A percentile compares a stretch with the other conserved stretches of the same genome.
Evolutionary conservation across 306 rosid genomes (phyloP).

Genomic region (Citrullus colocynthis): DNA sequence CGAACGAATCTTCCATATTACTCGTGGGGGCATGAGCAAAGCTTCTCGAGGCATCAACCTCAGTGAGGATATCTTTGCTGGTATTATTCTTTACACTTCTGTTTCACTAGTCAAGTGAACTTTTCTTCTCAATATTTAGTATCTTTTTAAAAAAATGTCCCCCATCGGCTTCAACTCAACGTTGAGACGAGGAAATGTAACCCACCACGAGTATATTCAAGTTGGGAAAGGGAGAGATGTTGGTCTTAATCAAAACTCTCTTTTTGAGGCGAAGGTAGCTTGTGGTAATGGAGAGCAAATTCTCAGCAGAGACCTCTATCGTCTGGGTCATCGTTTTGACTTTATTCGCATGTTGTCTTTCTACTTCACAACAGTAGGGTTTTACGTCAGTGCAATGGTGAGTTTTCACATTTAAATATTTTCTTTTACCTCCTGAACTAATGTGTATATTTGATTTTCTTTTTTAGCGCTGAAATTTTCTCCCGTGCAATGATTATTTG

Average conservation of each 20-base stretch:
- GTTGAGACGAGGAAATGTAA: slow-evolving; percentile 77
- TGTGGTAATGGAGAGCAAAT: slow-evolving; percentile 96
- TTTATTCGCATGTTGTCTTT: slow-evolving; percentile 92
- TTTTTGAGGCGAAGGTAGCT: slow-evolving; percentile 94
- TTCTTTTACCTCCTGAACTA: not conserved
- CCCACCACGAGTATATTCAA: slow-evolving; percentile 97
- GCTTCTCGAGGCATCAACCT: slow-evolving; percentile 92
- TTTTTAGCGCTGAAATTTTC: not conserved
- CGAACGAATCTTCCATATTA: slow-evolving; percentile 90
- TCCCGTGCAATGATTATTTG: not conserved
- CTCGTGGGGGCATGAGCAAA: slow-evolving; percentile 99
- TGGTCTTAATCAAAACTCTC: slow-evolving; percentile 93
- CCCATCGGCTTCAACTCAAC: slow-evolving; percentile 78
- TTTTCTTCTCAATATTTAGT: slow-evolving; percentile 3
- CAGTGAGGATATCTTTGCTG: slow-evolving; percentile 98
- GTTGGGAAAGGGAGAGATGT: slow-evolving; percentile 98
- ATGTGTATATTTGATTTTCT: not conserved
- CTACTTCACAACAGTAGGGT: slow-evolving; percentile 82
- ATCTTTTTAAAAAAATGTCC: not conserved
- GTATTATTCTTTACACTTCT: slow-evolving; percentile 29
- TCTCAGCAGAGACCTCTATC: slow-evolving; percentile 80
- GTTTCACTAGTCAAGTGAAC: not conserved
- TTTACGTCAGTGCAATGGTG: slow-evolving; percentile 81
- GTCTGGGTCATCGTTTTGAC: slow-evolving; percentile 95
- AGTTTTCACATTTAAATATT: slow-evolving; percentile 9